Evolutionary conservation across 805 yeast genomes (phyloP).

Genomic region (Kazachstania martiniae): DNA sequence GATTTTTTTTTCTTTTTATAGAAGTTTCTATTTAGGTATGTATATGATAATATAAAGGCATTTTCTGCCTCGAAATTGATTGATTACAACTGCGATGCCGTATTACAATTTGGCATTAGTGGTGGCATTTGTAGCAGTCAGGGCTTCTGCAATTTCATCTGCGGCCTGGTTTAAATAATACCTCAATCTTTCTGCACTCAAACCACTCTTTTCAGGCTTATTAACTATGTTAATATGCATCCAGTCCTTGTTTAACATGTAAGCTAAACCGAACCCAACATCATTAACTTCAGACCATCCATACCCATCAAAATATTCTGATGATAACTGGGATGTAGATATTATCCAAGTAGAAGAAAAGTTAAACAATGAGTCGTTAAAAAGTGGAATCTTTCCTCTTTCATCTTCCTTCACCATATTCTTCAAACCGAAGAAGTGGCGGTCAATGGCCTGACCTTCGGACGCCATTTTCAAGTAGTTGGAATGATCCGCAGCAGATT

Average conservation of each 20-base stretch:
- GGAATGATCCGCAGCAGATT: conserved; percentile 66
- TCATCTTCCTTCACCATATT: conserved; percentile 46
- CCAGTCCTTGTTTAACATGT: conserved; percentile 81
- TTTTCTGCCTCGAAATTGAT: too few relatives aligned
- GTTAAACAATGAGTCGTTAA: conserved; percentile 60
- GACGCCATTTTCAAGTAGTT: conserved; percentile 66
- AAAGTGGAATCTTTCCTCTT: conserved; percentile 52
- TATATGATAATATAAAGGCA: too few relatives aligned
- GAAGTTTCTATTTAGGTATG: too few relatives aligned
- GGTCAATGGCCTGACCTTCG: conserved; percentile 81
- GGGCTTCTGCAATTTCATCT: conserved; percentile 63
- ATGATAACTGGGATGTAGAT: conserved; percentile 81
- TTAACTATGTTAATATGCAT: conserved; percentile 73
- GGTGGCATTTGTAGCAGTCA: too few relatives aligned
- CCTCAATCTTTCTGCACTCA: conserved; percentile 34
- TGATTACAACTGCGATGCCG: too few relatives aligned
- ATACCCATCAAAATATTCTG: conserved; percentile 78
- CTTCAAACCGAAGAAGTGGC: conserved; percentile 86
- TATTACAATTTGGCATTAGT: too few relatives aligned
- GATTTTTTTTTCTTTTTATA: too few relatives aligned
- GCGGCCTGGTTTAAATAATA: conserved; percentile 70
- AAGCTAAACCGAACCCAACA: conserved; percentile 88
- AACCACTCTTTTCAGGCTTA: conserved; percentile 32
- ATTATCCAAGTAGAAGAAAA: conserved; percentile 81
- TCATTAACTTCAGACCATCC: conserved; percentile 95